These are phyloP conservation scores for Paraphoma sp. DNA, from an alignment of 2,329 filamentous ascomycete genomes.

Conservation along the genomic window DNA sequence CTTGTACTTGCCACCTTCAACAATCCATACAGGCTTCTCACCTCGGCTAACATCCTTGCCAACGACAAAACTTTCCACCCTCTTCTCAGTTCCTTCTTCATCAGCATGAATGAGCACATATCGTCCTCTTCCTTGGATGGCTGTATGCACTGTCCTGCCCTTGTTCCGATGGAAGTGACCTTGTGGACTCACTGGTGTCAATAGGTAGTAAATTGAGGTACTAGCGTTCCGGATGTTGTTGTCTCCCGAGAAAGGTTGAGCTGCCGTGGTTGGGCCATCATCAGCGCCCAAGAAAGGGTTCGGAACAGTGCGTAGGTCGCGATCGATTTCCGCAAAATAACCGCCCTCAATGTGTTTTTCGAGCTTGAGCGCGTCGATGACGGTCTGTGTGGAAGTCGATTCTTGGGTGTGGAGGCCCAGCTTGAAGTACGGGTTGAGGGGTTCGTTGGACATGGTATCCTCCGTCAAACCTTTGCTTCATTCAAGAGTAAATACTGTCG, in stretches of 20 bases:
- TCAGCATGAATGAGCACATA: slow-evolving; percentile 70
- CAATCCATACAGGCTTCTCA: slow-evolving; percentile 71
- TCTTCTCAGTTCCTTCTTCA: slow-evolving; percentile 55
- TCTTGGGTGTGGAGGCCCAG: slow-evolving; percentile 9
- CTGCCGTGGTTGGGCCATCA: slow-evolving; percentile 26
- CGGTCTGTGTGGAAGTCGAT: slow-evolving; percentile 10
- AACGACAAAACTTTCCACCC: slow-evolving; percentile 70
- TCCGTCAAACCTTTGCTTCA: too few species aligned
- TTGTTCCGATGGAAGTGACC: slow-evolving; percentile 70
- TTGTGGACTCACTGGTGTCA: slow-evolving; percentile 62
- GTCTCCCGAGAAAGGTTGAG: slow-evolving; percentile 47
- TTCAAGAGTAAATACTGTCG: too few species aligned
- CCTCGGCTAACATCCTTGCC: slow-evolving; percentile 63
- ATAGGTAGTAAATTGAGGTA: slow-evolving; percentile 70
- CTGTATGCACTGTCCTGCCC: slow-evolving; percentile 67
- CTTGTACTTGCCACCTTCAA: slow-evolving; percentile 73
- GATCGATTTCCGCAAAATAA: slow-evolving; percentile 58
- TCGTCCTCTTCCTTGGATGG: slow-evolving; percentile 67
- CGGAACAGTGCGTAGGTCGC: slow-evolving; percentile 54
- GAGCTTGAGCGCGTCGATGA: slow-evolving; percentile 48
- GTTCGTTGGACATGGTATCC: not conserved
- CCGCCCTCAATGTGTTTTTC: slow-evolving; percentile 57
- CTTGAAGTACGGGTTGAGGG: not conserved
- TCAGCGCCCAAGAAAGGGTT: slow-evolving; percentile 56
- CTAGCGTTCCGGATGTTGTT: slow-evolving; percentile 59